phyloP scores from a whole-genome alignment of 2,329 filamentous ascomycete species.

The Xylariaceae sp. region DNA sequence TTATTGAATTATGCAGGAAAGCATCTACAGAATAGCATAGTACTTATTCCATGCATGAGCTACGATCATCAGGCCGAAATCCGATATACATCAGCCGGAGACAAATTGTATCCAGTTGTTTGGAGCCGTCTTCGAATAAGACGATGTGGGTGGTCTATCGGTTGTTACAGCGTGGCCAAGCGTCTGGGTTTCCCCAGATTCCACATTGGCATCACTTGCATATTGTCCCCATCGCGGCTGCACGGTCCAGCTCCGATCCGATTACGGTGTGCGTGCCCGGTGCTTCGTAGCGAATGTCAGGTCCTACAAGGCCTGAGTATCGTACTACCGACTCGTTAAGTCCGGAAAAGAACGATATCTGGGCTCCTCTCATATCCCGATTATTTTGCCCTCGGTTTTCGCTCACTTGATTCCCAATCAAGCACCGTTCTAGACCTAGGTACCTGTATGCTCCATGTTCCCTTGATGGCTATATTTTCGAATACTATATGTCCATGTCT shows the following conservation, averaged over 20 bases:
- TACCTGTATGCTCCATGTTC: too few species aligned
- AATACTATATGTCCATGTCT: too few species aligned
- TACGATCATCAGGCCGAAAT: too few species aligned
- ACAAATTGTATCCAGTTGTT: not conserved
- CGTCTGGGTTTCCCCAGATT: conserved; percentile 18
- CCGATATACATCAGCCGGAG: not conserved
- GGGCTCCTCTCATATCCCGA: not conserved
- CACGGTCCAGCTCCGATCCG: not conserved
- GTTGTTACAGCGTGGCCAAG: conserved; percentile 9
- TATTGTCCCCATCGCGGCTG: not conserved
- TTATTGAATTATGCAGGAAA: too few species aligned
- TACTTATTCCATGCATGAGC: too few species aligned
- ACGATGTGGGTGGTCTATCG: not conserved
- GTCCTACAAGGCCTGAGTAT: not conserved
- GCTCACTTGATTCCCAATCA: too few species aligned
- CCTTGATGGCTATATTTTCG: too few species aligned
- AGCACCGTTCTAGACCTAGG: too few species aligned
- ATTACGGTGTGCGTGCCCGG: not conserved
- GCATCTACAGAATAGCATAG: too few species aligned
- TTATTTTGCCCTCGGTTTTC: not conserved
- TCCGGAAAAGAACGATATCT: not conserved
- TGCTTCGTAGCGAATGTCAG: not conserved
- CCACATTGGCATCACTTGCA: conserved; percentile 28
- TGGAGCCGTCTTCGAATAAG: not conserved
- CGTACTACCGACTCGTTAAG: not conserved